Percentiles rank a stretch among this genome's conserved stretches.
Evolutionary conservation across 2,329 filamentous ascomycete genomes (phyloP).

Genomic region (Tolypocladium capitatum): DNA sequence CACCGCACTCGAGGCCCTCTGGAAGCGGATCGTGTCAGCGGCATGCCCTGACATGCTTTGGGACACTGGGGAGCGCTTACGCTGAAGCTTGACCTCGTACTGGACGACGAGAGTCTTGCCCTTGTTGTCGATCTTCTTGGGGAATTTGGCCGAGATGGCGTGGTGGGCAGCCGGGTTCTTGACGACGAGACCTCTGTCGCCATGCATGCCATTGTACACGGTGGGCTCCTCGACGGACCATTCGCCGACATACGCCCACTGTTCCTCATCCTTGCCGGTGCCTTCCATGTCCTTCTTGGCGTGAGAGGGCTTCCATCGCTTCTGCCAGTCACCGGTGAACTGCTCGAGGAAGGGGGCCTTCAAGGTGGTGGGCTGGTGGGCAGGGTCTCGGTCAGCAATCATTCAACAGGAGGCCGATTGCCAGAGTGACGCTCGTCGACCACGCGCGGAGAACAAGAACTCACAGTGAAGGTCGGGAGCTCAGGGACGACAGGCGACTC

Average conservation of each 20-base stretch:
- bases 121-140: slow-evolving; percentile 93
- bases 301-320: slow-evolving; percentile 84
- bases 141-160: slow-evolving; percentile 98
- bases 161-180: slow-evolving; percentile 98
- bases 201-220: slow-evolving; percentile 82
- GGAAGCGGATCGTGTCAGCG: slow-evolving; percentile 1
- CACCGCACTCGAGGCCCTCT: slow-evolving; percentile 95
- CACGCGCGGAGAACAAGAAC: slow-evolving; percentile 21
- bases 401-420: slow-evolving; percentile 1
- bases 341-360: slow-evolving; percentile 97
- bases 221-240: slow-evolving; percentile 93
- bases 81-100: slow-evolving; percentile 98
- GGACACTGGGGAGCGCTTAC: slow-evolving; percentile 37
- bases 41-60: neutral
- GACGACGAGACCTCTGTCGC: slow-evolving; percentile 91
- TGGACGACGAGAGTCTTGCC: slow-evolving; percentile 94
- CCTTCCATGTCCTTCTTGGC: slow-evolving; percentile 83
- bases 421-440: neutral
- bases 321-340: slow-evolving; percentile 93
- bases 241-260: slow-evolving; percentile 95
- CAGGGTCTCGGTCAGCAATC: slow-evolving; percentile 9
- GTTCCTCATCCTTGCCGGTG: slow-evolving; percentile 52
- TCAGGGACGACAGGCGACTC: slow-evolving; percentile 47
- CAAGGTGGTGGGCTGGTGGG: slow-evolving; percentile 61
- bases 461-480: slow-evolving; percentile 78